Evolutionary conservation across 2,329 filamentous ascomycete species (phyloP).

Genomic region (Colletotrichum tropicale): DNA sequence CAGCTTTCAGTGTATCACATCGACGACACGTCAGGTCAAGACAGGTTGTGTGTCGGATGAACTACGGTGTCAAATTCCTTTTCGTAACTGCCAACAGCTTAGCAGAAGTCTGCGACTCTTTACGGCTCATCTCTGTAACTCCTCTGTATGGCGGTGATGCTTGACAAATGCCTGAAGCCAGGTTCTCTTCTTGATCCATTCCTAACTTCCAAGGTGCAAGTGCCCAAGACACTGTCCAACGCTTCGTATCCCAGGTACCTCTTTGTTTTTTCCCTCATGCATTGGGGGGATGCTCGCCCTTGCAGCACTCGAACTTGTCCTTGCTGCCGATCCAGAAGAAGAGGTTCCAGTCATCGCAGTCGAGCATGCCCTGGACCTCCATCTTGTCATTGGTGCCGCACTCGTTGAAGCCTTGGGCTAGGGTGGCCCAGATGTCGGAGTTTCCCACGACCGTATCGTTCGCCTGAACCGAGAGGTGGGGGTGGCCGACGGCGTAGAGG

Average conservation of each 20-base stretch:
- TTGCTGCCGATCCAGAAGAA: neutral
- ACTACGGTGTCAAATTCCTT: neutral
- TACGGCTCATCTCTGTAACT: neutral
- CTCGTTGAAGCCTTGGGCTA: neutral
- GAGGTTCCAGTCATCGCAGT: neutral
- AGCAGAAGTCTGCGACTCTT: neutral
- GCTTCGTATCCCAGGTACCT: neutral
- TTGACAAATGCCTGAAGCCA: neutral
- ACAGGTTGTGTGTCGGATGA: neutral
- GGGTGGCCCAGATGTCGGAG: neutral
- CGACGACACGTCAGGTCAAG: neutral
- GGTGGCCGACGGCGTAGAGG: neutral
- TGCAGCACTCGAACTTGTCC: slow-evolving; percentile 3
- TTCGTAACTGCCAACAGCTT: neutral
- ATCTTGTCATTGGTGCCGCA: neutral
- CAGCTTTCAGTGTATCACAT: neutral
- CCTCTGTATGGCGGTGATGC: neutral
- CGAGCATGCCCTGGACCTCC: neutral
- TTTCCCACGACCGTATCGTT: neutral
- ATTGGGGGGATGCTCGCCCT: neutral
- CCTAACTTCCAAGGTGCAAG: neutral
- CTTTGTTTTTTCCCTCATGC: neutral
- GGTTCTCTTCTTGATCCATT: neutral
- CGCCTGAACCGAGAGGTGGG: neutral
- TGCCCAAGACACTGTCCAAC: neutral